Base-by-base conservation (phyloP, 2,329 filamentous ascomycete genomes). In the Blumeriella jaapii region DNA sequence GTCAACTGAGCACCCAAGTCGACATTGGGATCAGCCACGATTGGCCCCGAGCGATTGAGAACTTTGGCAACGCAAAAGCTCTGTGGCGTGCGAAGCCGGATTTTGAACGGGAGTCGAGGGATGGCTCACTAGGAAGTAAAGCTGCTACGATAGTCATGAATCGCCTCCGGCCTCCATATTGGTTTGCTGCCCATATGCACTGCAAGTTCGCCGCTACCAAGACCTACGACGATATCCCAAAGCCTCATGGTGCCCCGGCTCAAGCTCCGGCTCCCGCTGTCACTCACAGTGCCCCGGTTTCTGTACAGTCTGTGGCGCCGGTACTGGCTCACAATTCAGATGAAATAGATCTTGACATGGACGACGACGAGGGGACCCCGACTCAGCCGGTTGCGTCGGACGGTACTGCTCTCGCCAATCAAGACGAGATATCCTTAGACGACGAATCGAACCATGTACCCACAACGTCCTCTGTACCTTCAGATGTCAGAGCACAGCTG, bases 141-240 rank as follows among this genome's bases (percentile, higher is more conserved):
- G 89, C 89, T 0, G 87, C 87, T 0, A 74, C 72, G 52, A 74
- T 81, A 47, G 77, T 94, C 13, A 70, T 96, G 59, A 78, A 94
- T 53, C 71, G 82, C 18, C 59, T 98, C 34, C 69, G 85, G 34
- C 91, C 91, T 7, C 68, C 70, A 0, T 80, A 85, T 55, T 98
- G 91, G 91, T 95, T 96, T 55, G 80, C 82, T 23, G 91, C 87
- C 2, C 91, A 98, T 59, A 60, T 96, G 61, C 91, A 98, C 59
- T 78, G 82, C 63, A 93, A 89, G 54, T 96, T 81, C 55, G 60
- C 78, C 1, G 91, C 87, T 1, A 56, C 74, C 44, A 79, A 71
- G 54, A 61, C 44, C n/a, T 78, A 75, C 38, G 51, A 62, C 10
- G 51, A 53, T 16, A 34, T 40, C 4, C 29, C 26, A 3, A 48